Evolutionary conservation across 306 rosid genomes (phyloP).

Genomic region (Inga oerstediana): DNA sequence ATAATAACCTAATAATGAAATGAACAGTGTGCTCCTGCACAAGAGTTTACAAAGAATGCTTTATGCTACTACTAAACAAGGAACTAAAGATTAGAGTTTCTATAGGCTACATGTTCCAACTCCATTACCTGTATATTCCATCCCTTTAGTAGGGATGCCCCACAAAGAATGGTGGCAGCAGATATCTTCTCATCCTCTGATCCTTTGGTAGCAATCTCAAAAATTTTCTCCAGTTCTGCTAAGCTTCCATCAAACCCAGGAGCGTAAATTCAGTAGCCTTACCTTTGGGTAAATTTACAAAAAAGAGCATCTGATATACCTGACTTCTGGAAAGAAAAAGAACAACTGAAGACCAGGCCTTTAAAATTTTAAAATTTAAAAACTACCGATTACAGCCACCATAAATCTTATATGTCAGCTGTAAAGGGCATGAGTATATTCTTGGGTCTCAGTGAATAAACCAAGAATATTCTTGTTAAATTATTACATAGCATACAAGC

Average conservation of each 20-base stretch:
- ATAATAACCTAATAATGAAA: conserved; percentile 78
- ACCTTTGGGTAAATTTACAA: conserved; percentile 78
- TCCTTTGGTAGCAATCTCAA: conserved; percentile 83
- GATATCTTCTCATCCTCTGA: conserved; percentile 89
- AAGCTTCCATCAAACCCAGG: conserved; percentile 99
- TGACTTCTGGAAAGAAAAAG: conserved; percentile 83
- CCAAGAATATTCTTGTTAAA: conserved; percentile 8
- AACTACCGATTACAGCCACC: conserved; percentile 33
- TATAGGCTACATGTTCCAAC: conserved; percentile 13
- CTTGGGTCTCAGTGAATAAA: conserved; percentile 28
- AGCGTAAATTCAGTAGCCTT: conserved; percentile 98
- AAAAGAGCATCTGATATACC: conserved; percentile 94
- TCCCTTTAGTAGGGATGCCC: conserved; percentile 89
- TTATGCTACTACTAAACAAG: conserved; percentile 20
- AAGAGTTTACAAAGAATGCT: conserved; percentile 9
- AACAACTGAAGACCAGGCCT: conserved; percentile 82
- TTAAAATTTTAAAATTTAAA: conserved; percentile 37
- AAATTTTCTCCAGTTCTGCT: conserved; percentile 93
- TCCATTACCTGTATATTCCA: conserved; percentile 91
- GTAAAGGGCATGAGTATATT: conserved; percentile 8
- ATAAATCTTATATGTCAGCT: conserved; percentile 9
- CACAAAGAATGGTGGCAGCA: conserved; percentile 92
- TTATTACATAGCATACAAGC: neutral
- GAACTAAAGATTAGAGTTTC: conserved; percentile 8
- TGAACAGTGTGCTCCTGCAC: conserved; percentile 92